Conservation (phyloP, 2,329 filamentous ascomycete genomes). For the Trichoderma atroviride region DNA sequence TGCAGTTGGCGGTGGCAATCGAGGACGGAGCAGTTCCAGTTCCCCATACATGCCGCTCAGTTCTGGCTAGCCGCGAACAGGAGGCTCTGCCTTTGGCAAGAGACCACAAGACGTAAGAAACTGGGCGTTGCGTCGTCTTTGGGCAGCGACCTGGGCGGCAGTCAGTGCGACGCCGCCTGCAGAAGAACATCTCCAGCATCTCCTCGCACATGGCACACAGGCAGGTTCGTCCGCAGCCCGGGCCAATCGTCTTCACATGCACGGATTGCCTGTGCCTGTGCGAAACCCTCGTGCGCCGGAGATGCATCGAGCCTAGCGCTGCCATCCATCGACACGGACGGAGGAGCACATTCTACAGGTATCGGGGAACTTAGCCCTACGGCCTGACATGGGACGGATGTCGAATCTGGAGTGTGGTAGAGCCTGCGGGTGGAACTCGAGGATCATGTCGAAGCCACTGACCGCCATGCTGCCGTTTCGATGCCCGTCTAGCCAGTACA, state of each 20-base stretch:
- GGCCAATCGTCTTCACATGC: conserved; percentile 14
- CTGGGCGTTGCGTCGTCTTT: conserved; percentile 5
- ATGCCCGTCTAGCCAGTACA: conserved; percentile 1
- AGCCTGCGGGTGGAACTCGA: neutral
- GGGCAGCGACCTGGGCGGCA: neutral
- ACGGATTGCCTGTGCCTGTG: neutral
- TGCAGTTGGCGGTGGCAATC: conserved; percentile 9
- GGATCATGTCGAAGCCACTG: conserved; percentile 7
- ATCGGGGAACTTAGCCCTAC: neutral
- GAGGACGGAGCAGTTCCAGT: neutral
- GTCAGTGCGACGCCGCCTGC: conserved; percentile 18
- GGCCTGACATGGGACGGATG: neutral
- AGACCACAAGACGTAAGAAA: neutral
- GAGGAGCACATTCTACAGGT: neutral
- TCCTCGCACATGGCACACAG: conserved; percentile 9
- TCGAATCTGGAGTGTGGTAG: neutral
- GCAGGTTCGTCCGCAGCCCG: conserved; percentile 9
- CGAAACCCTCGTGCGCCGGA: neutral
- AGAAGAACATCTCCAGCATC: neutral
- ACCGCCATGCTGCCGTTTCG: conserved; percentile 11
- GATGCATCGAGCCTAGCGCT: neutral
- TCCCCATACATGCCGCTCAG: neutral
- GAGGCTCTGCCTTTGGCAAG: neutral
- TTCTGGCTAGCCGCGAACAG: neutral
- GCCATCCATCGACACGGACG: neutral